Percentiles rank a stretch among this genome's conserved stretches.
These are phyloP conservation scores for Pestalotiopsis fici DNA, from an alignment of 2,329 filamentous ascomycete genomes.

Conservation along the genomic window DNA sequence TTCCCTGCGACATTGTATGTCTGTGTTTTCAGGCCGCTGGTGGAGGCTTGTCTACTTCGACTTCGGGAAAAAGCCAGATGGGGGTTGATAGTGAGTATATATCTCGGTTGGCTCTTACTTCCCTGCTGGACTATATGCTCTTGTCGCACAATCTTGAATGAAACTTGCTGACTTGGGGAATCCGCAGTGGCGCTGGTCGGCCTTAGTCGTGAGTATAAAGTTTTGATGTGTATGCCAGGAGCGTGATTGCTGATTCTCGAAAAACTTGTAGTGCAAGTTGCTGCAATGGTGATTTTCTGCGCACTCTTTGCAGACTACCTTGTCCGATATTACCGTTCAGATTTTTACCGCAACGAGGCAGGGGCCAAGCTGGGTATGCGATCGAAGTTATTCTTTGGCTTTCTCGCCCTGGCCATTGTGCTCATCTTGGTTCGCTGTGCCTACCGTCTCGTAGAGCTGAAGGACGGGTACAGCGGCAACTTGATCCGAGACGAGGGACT, in stretches of 20 bases:
- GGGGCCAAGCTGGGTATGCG: slow-evolving; percentile 12
- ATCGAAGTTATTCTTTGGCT: slow-evolving; percentile 53
- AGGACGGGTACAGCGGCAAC: slow-evolving; percentile 53
- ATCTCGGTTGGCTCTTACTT: too few species aligned
- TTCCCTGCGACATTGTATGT: slow-evolving; percentile 42
- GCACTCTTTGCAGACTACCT: slow-evolving; percentile 46
- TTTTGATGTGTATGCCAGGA: background rate
- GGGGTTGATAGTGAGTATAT: slow-evolving; percentile 39
- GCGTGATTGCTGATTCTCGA: background rate
- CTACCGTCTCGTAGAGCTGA: slow-evolving; percentile 61
- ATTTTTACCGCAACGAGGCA: background rate
- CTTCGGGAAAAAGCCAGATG: slow-evolving; percentile 43
- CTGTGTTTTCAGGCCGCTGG: slow-evolving; percentile 46
- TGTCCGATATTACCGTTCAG: slow-evolving; percentile 22
- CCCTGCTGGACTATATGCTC: too few species aligned
- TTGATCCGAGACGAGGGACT: slow-evolving; percentile 47
- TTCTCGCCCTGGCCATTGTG: slow-evolving; percentile 50
- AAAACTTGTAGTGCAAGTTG: slow-evolving; percentile 46
- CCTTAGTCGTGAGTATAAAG: slow-evolving; percentile 39
- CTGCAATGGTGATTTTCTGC: slow-evolving; percentile 54
- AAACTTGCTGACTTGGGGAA: background rate
- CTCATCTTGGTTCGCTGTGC: slow-evolving; percentile 58
- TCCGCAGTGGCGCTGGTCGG: slow-evolving; percentile 48
- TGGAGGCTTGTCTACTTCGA: slow-evolving; percentile 40
- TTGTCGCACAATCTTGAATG: background rate